Base-by-base conservation (phyloP, 495 filamentous ascomycete species). In the Penicillium odoratum region DNA sequence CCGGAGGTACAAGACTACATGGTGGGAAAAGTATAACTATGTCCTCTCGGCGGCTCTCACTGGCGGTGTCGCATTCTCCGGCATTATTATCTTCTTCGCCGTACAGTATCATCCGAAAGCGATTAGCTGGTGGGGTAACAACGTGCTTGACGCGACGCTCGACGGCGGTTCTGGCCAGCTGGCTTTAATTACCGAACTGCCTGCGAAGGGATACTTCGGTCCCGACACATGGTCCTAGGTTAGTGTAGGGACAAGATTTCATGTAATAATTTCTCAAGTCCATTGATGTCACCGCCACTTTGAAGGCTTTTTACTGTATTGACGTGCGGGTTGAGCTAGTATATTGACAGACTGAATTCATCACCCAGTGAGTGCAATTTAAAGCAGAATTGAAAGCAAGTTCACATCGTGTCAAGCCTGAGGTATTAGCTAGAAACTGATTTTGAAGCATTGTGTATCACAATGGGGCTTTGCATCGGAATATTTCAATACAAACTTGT, bases 21-120 rank as follows among this genome's bases (percentile, higher is more conserved):
- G 47, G 47, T 49, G 47, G 47, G 47, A 30, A 30, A 49, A 49
- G 47, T 49, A 49, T n/a, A 49, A 49, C 47, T 49, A 46, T 46
- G 43, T 46, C 43, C 43, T 46, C 43, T 16, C 43, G 9, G 43
- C 43, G 18, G 43, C 16, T 26, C 43, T 46, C 25, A 46, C 43
- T 46, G 43, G 43, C 15, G 43, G 43, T 46, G 43, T 46, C 43
- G 43, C 43, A 26, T 46, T 46, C 43, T 46, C 43, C 43, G 43
- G 43, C 9, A 46, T 46, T 10, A 46, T 46, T 9, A 46, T 46
- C 18, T 46, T 46, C 43, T 46, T 46, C 16, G 43, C 43, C 4
- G 43, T 46, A 9, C 43, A 46, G 18, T 46, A 46, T 46, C 18
- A 25, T 46, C 43, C 43, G 7, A 1, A 8, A 10, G 25, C 16